phyloP scores from a whole-genome alignment of 176 grass and related monocot species.

The Secale cereale region DNA sequence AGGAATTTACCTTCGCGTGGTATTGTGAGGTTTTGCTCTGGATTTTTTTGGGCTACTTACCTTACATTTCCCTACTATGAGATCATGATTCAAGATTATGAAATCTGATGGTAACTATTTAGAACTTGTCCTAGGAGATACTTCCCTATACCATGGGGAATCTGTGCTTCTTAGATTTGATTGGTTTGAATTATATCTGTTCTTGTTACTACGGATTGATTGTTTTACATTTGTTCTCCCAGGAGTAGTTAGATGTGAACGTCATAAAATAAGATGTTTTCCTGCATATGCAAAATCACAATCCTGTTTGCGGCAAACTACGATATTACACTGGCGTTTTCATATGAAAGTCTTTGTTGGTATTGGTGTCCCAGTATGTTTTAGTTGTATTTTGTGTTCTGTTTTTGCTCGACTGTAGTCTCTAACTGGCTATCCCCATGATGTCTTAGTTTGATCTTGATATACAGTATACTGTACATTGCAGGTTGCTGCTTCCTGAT shows the following conservation, averaged over 20 bases:
- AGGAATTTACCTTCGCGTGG: neutral
- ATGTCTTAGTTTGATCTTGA: constrained; percentile 13
- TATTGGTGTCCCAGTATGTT: neutral
- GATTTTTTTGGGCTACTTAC: neutral
- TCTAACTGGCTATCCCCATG: neutral
- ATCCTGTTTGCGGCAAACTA: neutral
- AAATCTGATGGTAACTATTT: constrained; percentile 1
- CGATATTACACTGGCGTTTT: neutral
- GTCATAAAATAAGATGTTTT: neutral
- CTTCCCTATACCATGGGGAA: neutral
- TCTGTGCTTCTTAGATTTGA: neutral
- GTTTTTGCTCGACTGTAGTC: constrained; percentile 10
- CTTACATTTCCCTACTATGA: neutral
- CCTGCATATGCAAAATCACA: neutral
- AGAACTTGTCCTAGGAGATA: neutral
- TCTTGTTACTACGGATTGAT: neutral
- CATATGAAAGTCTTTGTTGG: neutral
- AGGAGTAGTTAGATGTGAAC: neutral
- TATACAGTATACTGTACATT: constrained; percentile 13
- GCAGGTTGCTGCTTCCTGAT: constrained; percentile 84
- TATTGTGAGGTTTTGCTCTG: neutral
- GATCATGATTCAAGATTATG: neutral
- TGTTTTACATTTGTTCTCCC: constrained; percentile 8
- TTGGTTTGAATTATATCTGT: constrained; percentile 13
- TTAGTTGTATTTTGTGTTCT: neutral